These are phyloP conservation scores for Mediolabrus comicus DNA, from an alignment of 108 stramenopile species.

Conservation along the genomic window DNA sequence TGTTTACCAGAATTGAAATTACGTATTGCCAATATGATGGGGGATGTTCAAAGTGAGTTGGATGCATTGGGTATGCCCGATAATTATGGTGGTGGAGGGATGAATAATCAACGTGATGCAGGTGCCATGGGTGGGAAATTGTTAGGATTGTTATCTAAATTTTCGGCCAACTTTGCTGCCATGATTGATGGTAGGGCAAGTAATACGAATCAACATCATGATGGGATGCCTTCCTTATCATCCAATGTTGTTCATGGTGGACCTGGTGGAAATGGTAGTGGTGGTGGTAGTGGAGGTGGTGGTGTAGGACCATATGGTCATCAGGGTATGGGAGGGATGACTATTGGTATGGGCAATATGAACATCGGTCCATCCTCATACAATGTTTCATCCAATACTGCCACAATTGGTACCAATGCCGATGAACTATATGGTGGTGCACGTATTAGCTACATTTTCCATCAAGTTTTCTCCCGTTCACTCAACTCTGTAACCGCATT, in stretches of 20 bases:
- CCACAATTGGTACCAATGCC: slow-evolving; percentile 42
- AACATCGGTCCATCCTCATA: slow-evolving; percentile 15
- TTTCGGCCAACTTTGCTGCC: slow-evolving; percentile 86
- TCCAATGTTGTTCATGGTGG: slow-evolving; percentile 7
- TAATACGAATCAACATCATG: slow-evolving; percentile 38
- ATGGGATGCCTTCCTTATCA: slow-evolving; percentile 31
- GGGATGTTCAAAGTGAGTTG: slow-evolving; percentile 86
- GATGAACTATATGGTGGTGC: slow-evolving; percentile 97
- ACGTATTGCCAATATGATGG: slow-evolving; percentile 84
- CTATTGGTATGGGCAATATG: slow-evolving; percentile 34
- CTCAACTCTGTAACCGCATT: slow-evolving; percentile 90
- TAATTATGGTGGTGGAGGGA: slow-evolving; percentile 24
- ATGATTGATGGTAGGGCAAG: slow-evolving; percentile 89
- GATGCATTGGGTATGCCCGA: slow-evolving; percentile 82
- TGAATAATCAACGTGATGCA: neutral
- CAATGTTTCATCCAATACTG: slow-evolving; percentile 2
- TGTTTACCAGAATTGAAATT: slow-evolving; percentile 95
- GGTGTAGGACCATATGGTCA: too few relatives aligned
- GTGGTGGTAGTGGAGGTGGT: slow-evolving; percentile 22
- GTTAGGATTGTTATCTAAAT: slow-evolving; percentile 88
- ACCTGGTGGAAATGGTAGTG: neutral
- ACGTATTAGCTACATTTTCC: slow-evolving; percentile 93
- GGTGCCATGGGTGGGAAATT: slow-evolving; percentile 75
- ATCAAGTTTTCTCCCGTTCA: slow-evolving; percentile 87
- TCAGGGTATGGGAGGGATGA: slow-evolving; percentile 18